Evolutionary conservation across 2,329 filamentous ascomycete genomes (phyloP).

Genomic region (Diplodia corticola): DNA sequence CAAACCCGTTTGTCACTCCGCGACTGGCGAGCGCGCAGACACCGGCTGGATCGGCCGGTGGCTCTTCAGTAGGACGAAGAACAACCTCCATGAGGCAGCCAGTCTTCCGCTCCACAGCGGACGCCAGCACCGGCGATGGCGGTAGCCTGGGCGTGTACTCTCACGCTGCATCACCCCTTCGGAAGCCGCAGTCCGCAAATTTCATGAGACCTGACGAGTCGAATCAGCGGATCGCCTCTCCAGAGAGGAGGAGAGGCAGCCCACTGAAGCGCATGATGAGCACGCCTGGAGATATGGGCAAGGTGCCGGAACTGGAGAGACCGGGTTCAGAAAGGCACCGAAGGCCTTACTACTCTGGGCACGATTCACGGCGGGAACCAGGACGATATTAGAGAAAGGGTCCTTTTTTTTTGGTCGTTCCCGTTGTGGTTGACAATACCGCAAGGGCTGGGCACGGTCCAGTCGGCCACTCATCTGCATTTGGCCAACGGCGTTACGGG

Average conservation of each 20-base stretch:
- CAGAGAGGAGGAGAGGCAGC: constrained; percentile 41
- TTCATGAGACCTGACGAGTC: constrained; percentile 37
- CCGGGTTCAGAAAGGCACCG: constrained; percentile 4
- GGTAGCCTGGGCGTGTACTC: constrained; percentile 79
- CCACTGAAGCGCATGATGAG: constrained; percentile 48
- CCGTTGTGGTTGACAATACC: not conserved
- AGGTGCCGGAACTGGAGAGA: constrained; percentile 4
- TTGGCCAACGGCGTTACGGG: not conserved
- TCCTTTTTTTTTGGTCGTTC: not conserved
- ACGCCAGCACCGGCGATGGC: constrained; percentile 57
- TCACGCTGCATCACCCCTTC: constrained; percentile 78
- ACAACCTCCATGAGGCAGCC: constrained; percentile 47
- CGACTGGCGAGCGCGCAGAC: not conserved
- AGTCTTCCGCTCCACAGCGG: constrained; percentile 50
- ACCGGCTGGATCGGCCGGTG: constrained; percentile 43
- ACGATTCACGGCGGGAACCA: not conserved
- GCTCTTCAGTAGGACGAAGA: constrained; percentile 47
- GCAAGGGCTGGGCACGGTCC: not conserved
- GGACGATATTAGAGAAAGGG: not conserved
- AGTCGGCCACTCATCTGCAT: not conserved
- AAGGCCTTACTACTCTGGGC: not conserved
- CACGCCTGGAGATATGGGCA: constrained; percentile 31
- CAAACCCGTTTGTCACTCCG: constrained; percentile 25
- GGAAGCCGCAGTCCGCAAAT: constrained; percentile 70
- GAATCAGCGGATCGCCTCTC: constrained; percentile 37